Evolutionary conservation across 169 alveolate genomes (phyloP).

Genomic region (Theileria parva): DNA sequence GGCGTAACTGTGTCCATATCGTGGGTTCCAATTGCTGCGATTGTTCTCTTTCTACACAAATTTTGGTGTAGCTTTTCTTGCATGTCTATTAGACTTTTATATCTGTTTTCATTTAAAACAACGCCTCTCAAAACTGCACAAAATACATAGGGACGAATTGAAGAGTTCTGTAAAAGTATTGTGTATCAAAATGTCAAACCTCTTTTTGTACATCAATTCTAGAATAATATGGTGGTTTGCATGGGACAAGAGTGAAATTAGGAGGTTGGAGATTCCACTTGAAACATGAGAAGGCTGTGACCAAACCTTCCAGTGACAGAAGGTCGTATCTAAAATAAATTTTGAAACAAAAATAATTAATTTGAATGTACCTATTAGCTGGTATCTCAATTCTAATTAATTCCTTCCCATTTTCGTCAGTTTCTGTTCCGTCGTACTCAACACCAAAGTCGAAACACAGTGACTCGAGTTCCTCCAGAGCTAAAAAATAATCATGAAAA

Average conservation of each 20-base stretch:
- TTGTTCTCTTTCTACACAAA: conserved; percentile 91
- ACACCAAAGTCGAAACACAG: conserved; percentile 96
- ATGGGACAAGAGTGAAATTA: conserved; percentile 27
- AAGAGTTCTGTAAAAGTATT: conserved; percentile 18
- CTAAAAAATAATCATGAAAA: conserved; percentile 25
- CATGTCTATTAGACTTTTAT: conserved; percentile 93
- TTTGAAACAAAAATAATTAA: neutral
- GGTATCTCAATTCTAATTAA: conserved; percentile 73
- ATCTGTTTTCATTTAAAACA: conserved; percentile 82
- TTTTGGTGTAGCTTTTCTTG: conserved; percentile 97
- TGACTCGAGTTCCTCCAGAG: conserved; percentile 88
- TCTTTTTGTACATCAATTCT: conserved; percentile 10
- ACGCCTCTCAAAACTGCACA: conserved; percentile 93
- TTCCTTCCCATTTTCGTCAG: conserved; percentile 77
- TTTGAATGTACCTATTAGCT: conserved; percentile 44
- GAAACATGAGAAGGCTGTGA: conserved; percentile 73
- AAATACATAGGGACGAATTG: conserved; percentile 87
- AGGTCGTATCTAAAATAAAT: conserved; percentile 64
- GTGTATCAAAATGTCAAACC: conserved; percentile 5
- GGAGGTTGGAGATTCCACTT: conserved; percentile 58
- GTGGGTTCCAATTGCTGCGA: conserved; percentile 95
- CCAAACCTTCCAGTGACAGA: conserved; percentile 78
- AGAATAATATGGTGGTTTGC: conserved; percentile 2
- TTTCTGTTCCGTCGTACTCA: conserved; percentile 91
- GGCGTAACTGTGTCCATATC: conserved; percentile 90